Conservation (phyloP, 805 yeast genomes). For the Candida easanensis region DNA sequence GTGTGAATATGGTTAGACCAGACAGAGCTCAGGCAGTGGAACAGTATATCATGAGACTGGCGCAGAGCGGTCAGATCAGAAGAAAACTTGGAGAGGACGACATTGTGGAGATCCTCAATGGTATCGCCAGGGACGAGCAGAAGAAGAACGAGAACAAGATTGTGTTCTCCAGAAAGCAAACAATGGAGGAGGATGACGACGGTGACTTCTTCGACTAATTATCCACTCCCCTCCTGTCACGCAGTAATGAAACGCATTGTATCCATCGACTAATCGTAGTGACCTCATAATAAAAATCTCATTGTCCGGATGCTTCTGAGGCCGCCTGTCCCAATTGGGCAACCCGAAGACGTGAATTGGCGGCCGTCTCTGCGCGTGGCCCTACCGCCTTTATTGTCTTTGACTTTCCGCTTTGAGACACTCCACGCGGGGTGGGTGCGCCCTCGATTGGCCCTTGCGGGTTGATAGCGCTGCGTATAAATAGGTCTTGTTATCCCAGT, state of each 20-base stretch:
- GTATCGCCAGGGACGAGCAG: slow-evolving; percentile 72
- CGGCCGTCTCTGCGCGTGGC: neutral
- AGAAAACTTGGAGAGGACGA: slow-evolving; percentile 78
- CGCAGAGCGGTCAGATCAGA: slow-evolving; percentile 71
- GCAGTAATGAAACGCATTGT: neutral
- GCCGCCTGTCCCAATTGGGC: slow-evolving; percentile 5
- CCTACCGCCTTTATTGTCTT: too few relatives aligned
- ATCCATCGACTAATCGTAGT: too few relatives aligned
- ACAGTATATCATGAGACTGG: slow-evolving; percentile 67
- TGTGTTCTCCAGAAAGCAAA: slow-evolving; percentile 32
- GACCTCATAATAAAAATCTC: too few relatives aligned
- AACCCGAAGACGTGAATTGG: slow-evolving; percentile 3
- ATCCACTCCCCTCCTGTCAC: neutral
- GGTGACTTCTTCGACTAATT: slow-evolving; percentile 45
- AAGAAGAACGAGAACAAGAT: slow-evolving; percentile 63
- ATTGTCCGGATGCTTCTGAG: too few relatives aligned
- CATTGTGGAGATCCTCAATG: slow-evolving; percentile 78
- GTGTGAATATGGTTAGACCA: slow-evolving; percentile 86
- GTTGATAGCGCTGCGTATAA: too few relatives aligned
- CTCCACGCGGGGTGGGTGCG: slow-evolving; percentile 8
- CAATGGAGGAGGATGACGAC: slow-evolving; percentile 32
- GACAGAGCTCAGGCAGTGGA: slow-evolving; percentile 91
- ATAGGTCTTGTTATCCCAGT: too few relatives aligned
- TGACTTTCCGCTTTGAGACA: slow-evolving; percentile 13
- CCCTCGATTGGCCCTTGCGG: too few relatives aligned